Evolutionary conservation across 2,329 filamentous ascomycete species (phyloP), one percentile per base, ranked within the genome.

Genomic region (Zymoseptoria pseudotritici): DNA sequence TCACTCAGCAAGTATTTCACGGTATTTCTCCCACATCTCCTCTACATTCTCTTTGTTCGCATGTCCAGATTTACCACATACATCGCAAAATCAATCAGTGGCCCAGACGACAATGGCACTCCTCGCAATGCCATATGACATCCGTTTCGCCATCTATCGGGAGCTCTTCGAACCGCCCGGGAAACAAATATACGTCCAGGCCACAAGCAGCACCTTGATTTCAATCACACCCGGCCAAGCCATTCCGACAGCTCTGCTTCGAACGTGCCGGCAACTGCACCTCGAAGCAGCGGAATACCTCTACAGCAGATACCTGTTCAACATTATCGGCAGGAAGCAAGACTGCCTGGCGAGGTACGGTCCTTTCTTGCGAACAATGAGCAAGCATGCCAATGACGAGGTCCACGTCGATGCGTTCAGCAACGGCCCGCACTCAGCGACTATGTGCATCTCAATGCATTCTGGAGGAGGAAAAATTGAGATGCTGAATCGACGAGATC

Each of bases 241-340:
- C 2, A 57, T 71, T 0, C 57, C 66, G 3, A 63, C 60, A 31
- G 22, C 49, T 8, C 21, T 71, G 3, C 54, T 70, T 6, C 58
- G 53, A 3, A 58, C 63, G 8, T 66, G 62, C n/a, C 65, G 60
- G 19, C 52, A 60, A 19, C 56, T 72, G 2, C 54, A 67, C 57
- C 19, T 9, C 10, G 70, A 72, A 59, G 65, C 62, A 11, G 61
- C 59, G 54, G 65, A 57, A 13, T 70, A 67, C 20, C 63, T 72
- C 31, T 72, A 70, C 65, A 71, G 66, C 56, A 65, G 59, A 51
- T 72, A 72, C 54, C 62, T 72, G 8, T 71, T 70, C 65, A 71
- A 71, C 57, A 60, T 72, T 42, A 61, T 72, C n/a, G 70, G 70
- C 29, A 62, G 61, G 31, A 72, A 71, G 53, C 36, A 56, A n/a